phyloP scores from a whole-genome alignment of 1,139 yeast genomes.

The Saccharomyces hybrid region DNA sequence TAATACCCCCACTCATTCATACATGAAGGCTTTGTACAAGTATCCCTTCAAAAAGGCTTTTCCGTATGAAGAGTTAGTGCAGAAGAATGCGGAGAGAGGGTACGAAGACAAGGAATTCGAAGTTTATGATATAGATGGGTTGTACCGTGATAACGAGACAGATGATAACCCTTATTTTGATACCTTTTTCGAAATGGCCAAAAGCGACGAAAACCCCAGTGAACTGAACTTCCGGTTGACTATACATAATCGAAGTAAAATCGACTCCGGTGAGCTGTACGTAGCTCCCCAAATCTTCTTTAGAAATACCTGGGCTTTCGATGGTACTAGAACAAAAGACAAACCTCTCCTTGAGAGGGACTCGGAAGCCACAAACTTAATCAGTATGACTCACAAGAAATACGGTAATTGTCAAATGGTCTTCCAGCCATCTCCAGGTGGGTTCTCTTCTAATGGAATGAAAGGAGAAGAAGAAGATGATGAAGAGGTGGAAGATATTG shows the following conservation, averaged over 20 bases:
- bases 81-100: slow-evolving; percentile 49
- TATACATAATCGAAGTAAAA: slow-evolving; percentile 78
- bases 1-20: slow-evolving; percentile 89
- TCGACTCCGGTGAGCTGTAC: slow-evolving; percentile 74
- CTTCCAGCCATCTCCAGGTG: slow-evolving; percentile 88
- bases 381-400: slow-evolving; percentile 60
- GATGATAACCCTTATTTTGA: slow-evolving; percentile 82
- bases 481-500: slow-evolving; percentile 50
- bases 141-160: slow-evolving; percentile 35
- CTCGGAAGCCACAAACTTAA: slow-evolving; percentile 35
- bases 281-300: slow-evolving; percentile 78
- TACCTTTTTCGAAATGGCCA: slow-evolving; percentile 86
- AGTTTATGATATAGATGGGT: slow-evolving; percentile 29
- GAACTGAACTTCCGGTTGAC: slow-evolving; percentile 79
- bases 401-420: slow-evolving; percentile 65
- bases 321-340: slow-evolving; percentile 44
- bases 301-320: slow-evolving; percentile 92
- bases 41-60: slow-evolving; percentile 72
- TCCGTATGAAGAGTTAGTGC: slow-evolving; percentile 74
- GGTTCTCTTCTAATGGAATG: slow-evolving; percentile 20
- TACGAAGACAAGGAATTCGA: slow-evolving; percentile 50
- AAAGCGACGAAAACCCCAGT: slow-evolving; percentile 73
- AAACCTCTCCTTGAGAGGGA: slow-evolving; percentile 46
- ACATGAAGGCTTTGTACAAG: slow-evolving; percentile 87
- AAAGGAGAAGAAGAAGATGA: slow-evolving; percentile 13